These are phyloP conservation scores for Butyriboletus loyo DNA, from an alignment of 768 basidiomycete species.

Conservation along the genomic window DNA sequence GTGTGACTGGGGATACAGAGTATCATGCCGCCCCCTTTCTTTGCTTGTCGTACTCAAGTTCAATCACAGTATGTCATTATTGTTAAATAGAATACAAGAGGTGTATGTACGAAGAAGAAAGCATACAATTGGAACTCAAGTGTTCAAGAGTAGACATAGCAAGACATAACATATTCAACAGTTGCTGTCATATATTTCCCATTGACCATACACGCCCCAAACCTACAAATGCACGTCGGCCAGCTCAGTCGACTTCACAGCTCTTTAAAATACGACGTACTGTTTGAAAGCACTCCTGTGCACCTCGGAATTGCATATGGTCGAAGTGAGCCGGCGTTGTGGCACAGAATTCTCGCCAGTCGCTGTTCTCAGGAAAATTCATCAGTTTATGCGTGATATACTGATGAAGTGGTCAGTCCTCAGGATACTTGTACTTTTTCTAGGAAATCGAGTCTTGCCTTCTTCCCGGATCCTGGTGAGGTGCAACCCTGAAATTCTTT, in stretches of 20 bases:
- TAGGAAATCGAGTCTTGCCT: conserved; percentile 4
- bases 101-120: background rate
- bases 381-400: conserved; percentile 24
- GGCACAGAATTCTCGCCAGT: conserved; percentile 36
- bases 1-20: background rate
- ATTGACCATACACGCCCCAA: conserved; percentile 18
- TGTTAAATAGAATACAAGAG: background rate
- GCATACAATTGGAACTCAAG: background rate
- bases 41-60: background rate
- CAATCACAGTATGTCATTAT: background rate
- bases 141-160: background rate
- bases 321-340: conserved; percentile 31
- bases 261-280: background rate
- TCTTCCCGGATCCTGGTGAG: conserved; percentile 20
- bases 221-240: conserved; percentile 6
- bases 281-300: background rate
- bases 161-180: conserved; percentile 15
- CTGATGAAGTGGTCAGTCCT: conserved; percentile 14
- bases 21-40: background rate
- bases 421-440: background rate
- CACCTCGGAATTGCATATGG: conserved; percentile 17
- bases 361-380: conserved; percentile 20
- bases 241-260: background rate
- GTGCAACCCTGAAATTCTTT: conserved; percentile 20
- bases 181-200: conserved; percentile 21